Conservation (phyloP, 148 eudicot species). For the Cornus controversa region DNA sequence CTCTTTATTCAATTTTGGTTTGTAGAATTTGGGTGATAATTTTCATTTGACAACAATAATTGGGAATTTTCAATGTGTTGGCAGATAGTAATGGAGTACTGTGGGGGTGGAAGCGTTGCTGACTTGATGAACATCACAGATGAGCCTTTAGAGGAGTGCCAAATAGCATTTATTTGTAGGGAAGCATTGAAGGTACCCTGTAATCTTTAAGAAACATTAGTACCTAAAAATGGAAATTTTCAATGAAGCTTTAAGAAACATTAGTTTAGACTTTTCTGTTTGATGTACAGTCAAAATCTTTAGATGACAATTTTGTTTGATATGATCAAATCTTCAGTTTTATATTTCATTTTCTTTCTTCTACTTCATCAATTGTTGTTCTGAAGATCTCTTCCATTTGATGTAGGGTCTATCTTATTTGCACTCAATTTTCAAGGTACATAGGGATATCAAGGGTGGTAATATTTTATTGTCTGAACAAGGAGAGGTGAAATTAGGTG, state of each 20-base stretch:
- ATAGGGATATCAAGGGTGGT: constrained; percentile 98
- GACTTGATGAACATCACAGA: constrained; percentile 94
- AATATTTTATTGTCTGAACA: constrained; percentile 95
- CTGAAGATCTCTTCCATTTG: constrained; percentile 16
- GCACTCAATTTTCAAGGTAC: constrained; percentile 97
- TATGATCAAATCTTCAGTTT: neutral
- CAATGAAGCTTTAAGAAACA: too few relatives aligned
- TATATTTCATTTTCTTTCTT: neutral
- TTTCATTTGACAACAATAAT: neutral
- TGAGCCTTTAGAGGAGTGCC: constrained; percentile 82
- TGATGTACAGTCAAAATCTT: too few relatives aligned
- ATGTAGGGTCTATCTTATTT: constrained; percentile 88
- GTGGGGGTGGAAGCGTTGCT: constrained; percentile 99
- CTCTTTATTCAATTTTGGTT: neutral
- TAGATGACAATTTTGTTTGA: neutral
- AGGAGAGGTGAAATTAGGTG: constrained; percentile 98
- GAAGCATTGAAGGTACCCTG: constrained; percentile 82
- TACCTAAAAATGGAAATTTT: too few relatives aligned
- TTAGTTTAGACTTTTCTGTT: too few relatives aligned
- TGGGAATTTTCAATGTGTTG: constrained; percentile 24
- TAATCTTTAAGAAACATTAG: neutral
- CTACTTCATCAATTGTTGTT: neutral
- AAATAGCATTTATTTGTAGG: constrained; percentile 88
- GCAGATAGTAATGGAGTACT: constrained; percentile 99
- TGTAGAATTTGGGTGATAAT: neutral